Evolutionary conservation across 2,329 filamentous ascomycete species (phyloP).

Genomic region (Remersonia thermophila): DNA sequence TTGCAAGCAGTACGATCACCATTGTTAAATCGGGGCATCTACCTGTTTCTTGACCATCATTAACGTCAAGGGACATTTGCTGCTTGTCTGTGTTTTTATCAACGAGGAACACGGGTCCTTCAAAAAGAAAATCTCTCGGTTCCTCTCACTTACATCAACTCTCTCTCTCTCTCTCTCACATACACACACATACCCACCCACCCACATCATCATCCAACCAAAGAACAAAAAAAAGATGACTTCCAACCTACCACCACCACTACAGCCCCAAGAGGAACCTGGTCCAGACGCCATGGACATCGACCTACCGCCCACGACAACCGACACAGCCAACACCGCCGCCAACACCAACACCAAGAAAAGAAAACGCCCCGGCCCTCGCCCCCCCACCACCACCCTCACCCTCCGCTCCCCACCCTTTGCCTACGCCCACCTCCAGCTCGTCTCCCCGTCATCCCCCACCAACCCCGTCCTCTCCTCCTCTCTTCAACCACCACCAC

Average conservation of each 20-base stretch:
- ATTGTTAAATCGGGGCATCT: too few relatives aligned
- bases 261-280: not conserved
- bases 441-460: constrained; percentile 10
- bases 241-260: not conserved
- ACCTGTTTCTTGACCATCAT: too few relatives aligned
- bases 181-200: too few relatives aligned
- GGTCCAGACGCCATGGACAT: constrained; percentile 9
- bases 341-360: constrained; percentile 21
- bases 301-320: constrained; percentile 2
- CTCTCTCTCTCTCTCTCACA: not conserved
- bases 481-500: not conserved
- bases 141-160: too few relatives aligned
- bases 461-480: too few relatives aligned
- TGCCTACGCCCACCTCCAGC: constrained; percentile 42
- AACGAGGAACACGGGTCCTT: too few relatives aligned
- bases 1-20: too few relatives aligned
- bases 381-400: constrained; percentile 35
- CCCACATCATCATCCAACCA: too few relatives aligned
- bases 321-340: constrained; percentile 1
- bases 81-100: too few relatives aligned
- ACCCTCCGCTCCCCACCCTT: constrained; percentile 41
- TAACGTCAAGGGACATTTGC: too few relatives aligned
- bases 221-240: not conserved
- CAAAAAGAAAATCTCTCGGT: too few relatives aligned
- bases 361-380: too few relatives aligned